Percentiles rank a stretch among this genome's conserved stretches.
phyloP scores from a whole-genome alignment of 2,329 filamentous ascomycete genomes.

The Cladosporium phlei region DNA sequence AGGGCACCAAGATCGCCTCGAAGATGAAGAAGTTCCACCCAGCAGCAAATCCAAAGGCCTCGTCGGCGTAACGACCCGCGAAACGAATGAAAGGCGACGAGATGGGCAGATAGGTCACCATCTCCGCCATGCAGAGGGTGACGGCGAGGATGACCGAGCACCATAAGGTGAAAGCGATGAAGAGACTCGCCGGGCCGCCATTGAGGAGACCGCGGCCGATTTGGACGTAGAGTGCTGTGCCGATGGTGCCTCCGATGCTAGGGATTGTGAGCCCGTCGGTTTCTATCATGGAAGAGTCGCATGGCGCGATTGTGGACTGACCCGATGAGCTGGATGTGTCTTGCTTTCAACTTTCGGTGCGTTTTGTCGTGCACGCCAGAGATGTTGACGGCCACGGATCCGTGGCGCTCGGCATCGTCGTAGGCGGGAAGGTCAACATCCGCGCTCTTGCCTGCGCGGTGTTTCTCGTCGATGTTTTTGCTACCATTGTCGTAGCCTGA shows the following conservation, averaged over 20 bases:
- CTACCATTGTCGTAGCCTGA: conserved; percentile 7
- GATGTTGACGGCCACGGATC: conserved; percentile 17
- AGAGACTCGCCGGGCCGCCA: conserved; percentile 44
- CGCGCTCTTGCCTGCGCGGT: not conserved
- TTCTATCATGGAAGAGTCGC: no score
- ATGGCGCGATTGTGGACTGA: conserved; percentile 10
- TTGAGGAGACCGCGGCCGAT: conserved; percentile 44
- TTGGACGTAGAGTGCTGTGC: conserved; percentile 46
- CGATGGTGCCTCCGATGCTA: conserved; percentile 41
- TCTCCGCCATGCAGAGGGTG: conserved; percentile 57
- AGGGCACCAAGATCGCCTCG: conserved; percentile 45
- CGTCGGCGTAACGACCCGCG: conserved; percentile 69
- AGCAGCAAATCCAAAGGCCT: conserved; percentile 55
- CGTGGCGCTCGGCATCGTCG: conserved; percentile 21
- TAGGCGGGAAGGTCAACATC: conserved; percentile 10
- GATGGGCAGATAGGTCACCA: conserved; percentile 72
- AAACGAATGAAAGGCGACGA: conserved; percentile 75
- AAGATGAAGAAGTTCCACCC: conserved; percentile 36
- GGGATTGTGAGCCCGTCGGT: not conserved
- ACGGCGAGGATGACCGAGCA: conserved; percentile 17
- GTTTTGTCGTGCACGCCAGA: conserved; percentile 31
- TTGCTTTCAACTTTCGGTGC: conserved; percentile 40
- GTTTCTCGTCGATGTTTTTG: conserved; percentile 9
- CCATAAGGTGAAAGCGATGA: conserved; percentile 45
- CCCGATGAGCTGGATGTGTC: conserved; percentile 46